Percentiles rank a stretch among this genome's conserved stretches.
These are phyloP conservation scores for Clonostachys rosea DNA, from an alignment of 2,329 filamentous ascomycete species.

Conservation along the genomic window DNA sequence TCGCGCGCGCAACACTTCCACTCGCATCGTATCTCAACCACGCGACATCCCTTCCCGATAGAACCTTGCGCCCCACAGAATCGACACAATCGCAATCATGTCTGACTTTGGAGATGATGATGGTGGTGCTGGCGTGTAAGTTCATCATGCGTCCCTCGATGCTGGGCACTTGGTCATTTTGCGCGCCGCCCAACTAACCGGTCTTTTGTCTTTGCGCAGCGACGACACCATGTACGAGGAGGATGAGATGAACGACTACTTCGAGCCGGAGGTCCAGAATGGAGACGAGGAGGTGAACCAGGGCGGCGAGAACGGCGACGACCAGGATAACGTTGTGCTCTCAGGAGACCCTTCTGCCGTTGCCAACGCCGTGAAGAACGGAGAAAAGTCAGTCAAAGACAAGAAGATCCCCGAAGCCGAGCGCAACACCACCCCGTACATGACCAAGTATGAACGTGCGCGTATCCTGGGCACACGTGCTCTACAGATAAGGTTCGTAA, in stretches of 20 bases:
- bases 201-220: conserved; percentile 26
- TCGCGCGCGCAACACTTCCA: neutral
- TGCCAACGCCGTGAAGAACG: conserved; percentile 47
- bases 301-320: conserved; percentile 36
- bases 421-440: conserved; percentile 91
- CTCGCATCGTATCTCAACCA: no score
- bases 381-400: conserved; percentile 58
- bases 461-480: conserved; percentile 90
- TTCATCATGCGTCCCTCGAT: conserved; percentile 5
- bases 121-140: conserved; percentile 53
- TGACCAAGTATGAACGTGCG: conserved; percentile 98
- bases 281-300: conserved; percentile 50
- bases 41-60: no score
- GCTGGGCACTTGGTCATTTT: neutral
- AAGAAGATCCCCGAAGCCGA: conserved; percentile 90
- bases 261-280: conserved; percentile 51
- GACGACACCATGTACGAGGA: conserved; percentile 72
- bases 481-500: conserved; percentile 82
- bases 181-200: neutral
- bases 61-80: no score
- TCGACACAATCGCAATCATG: conserved; percentile 38
- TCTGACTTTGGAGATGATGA: conserved; percentile 71
- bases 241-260: conserved; percentile 57
- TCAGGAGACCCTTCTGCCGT: conserved; percentile 59
- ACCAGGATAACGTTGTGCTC: conserved; percentile 53